Base-by-base conservation (phyloP, 331 rosid species). In the Telfairia occidentalis region DNA sequence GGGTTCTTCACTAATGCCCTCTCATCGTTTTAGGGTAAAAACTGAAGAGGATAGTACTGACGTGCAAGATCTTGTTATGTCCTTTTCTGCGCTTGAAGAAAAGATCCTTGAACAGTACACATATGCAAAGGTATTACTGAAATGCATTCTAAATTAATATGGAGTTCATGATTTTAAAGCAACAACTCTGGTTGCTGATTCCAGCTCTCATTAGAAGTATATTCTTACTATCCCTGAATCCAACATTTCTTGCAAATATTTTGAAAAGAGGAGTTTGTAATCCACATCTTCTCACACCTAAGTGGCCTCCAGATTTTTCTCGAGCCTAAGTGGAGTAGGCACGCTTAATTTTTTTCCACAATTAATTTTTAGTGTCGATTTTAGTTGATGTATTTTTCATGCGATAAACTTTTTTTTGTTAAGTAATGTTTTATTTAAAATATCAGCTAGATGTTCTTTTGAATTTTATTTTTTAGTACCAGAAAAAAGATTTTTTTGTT, bases 51-150 rank as follows among this genome's bases (percentile, higher is more conserved):
- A 83, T 82, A 85, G 84, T 81, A 85, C 85, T 80, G 99, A 95
- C 82, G 49, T 92, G 67, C 85, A 86, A 52, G 97, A 95, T 81
- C 89, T 92, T 71, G 86, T 79, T 26, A 81, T 76, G 81, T 85
- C 93, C 75, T 95, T 90, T 81, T 82, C 89, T 18, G 93, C 91
- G 42, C 96, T 95, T 76, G 98, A 89, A 83, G 97, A 87, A 82
- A 95, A 95, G 81, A 89, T 92, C 82, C 97, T 95, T 74, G 96
- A 90, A 82, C 97, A 90, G 59, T 92, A 92, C 78, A 95, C 99
- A 76, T 89, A 92, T 77, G 96, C 99, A 34, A 95, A 95, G 99
- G 99, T 95, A 94, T 43, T 50, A 63, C 45, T 29, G 30, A 70
- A 2, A 57, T 40, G 4, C 37, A 21, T 74, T 50, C 24, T 52